Base-by-base conservation (phyloP, 2,329 filamentous ascomycete genomes). In the Hymenoscyphus salicellus region DNA sequence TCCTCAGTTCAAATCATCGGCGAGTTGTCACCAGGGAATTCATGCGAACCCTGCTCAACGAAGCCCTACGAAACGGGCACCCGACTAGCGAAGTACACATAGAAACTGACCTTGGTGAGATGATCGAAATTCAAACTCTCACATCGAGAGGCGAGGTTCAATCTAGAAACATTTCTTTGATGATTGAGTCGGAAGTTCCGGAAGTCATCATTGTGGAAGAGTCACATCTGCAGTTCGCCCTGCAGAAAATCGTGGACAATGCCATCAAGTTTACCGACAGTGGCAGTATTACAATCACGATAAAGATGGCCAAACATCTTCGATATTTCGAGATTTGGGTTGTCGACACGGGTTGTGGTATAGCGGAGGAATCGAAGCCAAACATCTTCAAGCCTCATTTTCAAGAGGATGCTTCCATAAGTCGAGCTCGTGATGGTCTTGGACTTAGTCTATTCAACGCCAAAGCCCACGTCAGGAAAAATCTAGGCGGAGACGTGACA, bases 391-490 rank as follows among this genome's bases (percentile, higher is more conserved):
- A 88, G 68, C 84, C 89, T 0, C 91, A 90, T 74, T 86, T 88
- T 28, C 82, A 88, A 66, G 85, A 89, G 75, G 88, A 91, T 73
- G 83, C 86, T 60, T 89, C 88, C 1, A 84, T 87, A 16, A 90
- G 87, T 6, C 81, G 89, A 55, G 83, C 84, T 66, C 88, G 84
- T 72, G 89, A 91, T 74, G 89, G 89, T 0, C 79, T 91, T 2
- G 89, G 89, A 0, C 78, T 91, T 6, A 88, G 89, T 32, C 77
- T 91, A 11, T 81, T 91, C 72, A 89, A 91, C n/a, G 89, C 88
- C 0, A 91, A 90, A 75, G 88, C 88, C 3, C 80, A 90, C 56
- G 86, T 88, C 5, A 81, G 88, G 62, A 89, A 87, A 73, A 83
- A 72, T 36, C 62, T 91, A 63, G 87, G 88, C 30, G 89, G 89